Evolutionary conservation across 2,329 filamentous ascomycete species (phyloP).

Genomic region (Colletotrichum sp.): DNA sequence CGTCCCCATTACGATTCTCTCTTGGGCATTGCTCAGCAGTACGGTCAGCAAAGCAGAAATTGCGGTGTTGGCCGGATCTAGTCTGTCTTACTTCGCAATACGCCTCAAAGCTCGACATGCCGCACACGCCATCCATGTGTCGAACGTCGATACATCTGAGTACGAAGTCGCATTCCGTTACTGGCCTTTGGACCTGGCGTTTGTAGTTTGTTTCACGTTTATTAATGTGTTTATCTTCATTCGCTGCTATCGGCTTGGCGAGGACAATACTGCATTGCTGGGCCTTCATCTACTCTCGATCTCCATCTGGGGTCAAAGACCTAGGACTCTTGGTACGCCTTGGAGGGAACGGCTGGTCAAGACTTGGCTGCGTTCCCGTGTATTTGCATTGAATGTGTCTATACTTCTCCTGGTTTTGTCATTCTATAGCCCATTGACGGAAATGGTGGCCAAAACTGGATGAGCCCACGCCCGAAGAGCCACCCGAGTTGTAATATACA

Average conservation of each 20-base stretch:
- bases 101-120: not conserved
- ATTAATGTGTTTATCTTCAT: not conserved
- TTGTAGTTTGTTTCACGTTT: not conserved
- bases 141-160: not conserved
- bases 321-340: not conserved
- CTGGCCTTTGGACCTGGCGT: not conserved
- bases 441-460: not conserved
- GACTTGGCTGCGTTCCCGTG: not conserved
- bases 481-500: not conserved
- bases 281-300: not conserved
- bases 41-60: not conserved
- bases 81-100: not conserved
- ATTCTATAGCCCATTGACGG: not conserved
- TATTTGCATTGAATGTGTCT: not conserved
- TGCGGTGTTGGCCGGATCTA: not conserved
- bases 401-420: not conserved
- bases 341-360: not conserved
- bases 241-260: not conserved
- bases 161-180: not conserved
- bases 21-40: not conserved
- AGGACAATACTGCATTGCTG: not conserved
- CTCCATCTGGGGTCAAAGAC: not conserved
- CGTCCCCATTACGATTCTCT: not conserved
- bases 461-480: not conserved
- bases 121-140: not conserved